phyloP scores from a whole-genome alignment of 441 rosid genomes.

The Metrosideros polymorpha region DNA sequence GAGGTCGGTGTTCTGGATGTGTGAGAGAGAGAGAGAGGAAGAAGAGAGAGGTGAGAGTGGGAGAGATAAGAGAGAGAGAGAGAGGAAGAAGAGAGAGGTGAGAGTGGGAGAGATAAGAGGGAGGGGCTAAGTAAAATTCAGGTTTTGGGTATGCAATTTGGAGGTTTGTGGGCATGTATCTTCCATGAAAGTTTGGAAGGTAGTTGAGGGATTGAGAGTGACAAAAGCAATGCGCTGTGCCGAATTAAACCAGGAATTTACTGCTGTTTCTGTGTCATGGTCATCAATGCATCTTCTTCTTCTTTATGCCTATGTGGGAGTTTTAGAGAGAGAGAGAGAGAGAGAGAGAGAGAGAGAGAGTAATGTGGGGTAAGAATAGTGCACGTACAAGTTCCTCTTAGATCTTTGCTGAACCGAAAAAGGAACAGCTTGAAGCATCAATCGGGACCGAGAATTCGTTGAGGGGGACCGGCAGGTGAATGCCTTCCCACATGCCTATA shows the following conservation, averaged over 20 bases:
- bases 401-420: background rate
- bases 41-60: background rate
- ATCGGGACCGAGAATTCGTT: background rate
- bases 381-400: background rate
- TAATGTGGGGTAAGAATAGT: background rate
- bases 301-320: background rate
- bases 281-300: background rate
- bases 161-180: background rate
- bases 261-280: background rate
- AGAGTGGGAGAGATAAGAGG: slow-evolving; percentile 3
- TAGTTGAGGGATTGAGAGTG: slow-evolving; percentile 24
- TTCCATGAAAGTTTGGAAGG: slow-evolving; percentile 16
- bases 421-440: background rate
- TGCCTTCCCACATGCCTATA: background rate
- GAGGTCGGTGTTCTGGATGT: background rate
- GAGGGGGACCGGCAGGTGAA: background rate
- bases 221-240: background rate
- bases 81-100: too few relatives aligned
- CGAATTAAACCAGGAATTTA: background rate
- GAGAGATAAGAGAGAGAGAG: too few relatives aligned
- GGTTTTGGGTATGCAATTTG: background rate
- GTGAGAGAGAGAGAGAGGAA: too few relatives aligned
- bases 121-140: slow-evolving; percentile 10
- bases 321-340: background rate
- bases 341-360: too few relatives aligned